These are phyloP conservation scores for Naganishia sp. DNA, from an alignment of 1,284 basidiomycete species.

Conservation along the genomic window DNA sequence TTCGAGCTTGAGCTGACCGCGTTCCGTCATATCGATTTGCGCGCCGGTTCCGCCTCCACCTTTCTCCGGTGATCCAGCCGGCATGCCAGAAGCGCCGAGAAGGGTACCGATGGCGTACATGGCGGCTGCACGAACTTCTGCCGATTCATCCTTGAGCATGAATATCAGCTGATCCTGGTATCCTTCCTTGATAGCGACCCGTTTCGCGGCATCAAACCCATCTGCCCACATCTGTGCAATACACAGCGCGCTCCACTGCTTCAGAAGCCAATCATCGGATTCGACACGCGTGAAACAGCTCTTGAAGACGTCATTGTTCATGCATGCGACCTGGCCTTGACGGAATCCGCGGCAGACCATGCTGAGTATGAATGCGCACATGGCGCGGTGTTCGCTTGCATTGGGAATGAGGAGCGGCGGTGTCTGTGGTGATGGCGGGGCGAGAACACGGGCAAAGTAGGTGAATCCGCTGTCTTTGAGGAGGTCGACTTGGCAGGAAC, in stretches of 20 bases:
- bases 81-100: slow-evolving; percentile 77
- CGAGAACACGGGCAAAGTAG: slow-evolving; percentile 82
- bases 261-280: slow-evolving; percentile 85
- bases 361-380: slow-evolving; percentile 98
- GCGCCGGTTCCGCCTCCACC: slow-evolving; percentile 85
- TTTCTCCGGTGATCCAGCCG: slow-evolving; percentile 55
- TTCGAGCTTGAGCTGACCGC: slow-evolving; percentile 65
- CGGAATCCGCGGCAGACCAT: slow-evolving; percentile 86
- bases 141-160: slow-evolving; percentile 81
- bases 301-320: slow-evolving; percentile 83
- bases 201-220: slow-evolving; percentile 84
- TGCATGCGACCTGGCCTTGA: slow-evolving; percentile 82
- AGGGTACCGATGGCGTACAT: slow-evolving; percentile 92
- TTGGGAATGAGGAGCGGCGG: slow-evolving; percentile 70
- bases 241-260: slow-evolving; percentile 92
- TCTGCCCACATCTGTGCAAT: slow-evolving; percentile 93
- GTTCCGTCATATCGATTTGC: slow-evolving; percentile 73
- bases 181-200: slow-evolving; percentile 75
- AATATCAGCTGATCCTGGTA: slow-evolving; percentile 84
- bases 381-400: slow-evolving; percentile 93
- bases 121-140: slow-evolving; percentile 89
- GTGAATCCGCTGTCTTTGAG: slow-evolving; percentile 82
- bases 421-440: slow-evolving; percentile 52
- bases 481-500: slow-evolving; percentile 86
- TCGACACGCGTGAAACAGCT: slow-evolving; percentile 78